Base-by-base conservation (phyloP, 805 yeast genomes). In the Candida caryicola region DNA sequence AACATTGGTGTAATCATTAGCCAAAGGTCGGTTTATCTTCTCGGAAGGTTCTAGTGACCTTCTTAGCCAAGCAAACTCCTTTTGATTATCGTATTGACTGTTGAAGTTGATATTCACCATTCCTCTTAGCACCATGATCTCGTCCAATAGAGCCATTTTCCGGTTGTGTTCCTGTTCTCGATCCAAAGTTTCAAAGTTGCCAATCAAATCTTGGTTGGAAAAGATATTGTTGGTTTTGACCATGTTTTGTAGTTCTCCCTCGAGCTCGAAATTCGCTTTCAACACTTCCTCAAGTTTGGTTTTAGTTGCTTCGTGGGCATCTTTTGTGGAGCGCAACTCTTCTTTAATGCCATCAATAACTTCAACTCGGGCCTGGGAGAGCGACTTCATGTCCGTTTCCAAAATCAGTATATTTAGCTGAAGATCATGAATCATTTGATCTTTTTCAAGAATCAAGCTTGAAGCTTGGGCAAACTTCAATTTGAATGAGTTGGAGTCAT, bases 401-500 rank as follows among this genome's bases (percentile, higher is more conserved):
- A 77, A 50, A 2, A 76, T 60, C 6, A 64, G 57, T 7, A 77
- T 60, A 44, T 73, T 76, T 38, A 77, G 53, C 9, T 60, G 55
- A 10, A 74, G 55, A 33, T 77, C 79, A 26, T 69, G 69, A 12
- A 76, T 52, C 10, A 45, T 34, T 17, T 43, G 49, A 17, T 63
- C 65, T 25, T 56, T 60, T 16, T 55, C 54, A 12, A 40, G 17
- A 6, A 51, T 26, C 30, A 37, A 39, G 6, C 27, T 10, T 14
- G 26, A 27, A 6, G 27, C 31, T 5, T 34, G 29, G 13, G 29
- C 25, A 16, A 13, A 25, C n/a, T 33, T 33, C 16, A 14, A 13
- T 12, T 33, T 33, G 15, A 33, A 33, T 15, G 14, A 4, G 9
- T 23, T 16, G 1, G 25, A 21, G n/a, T n/a, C n/a, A n/a, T n/a